Evolutionary conservation across 805 yeast species (phyloP).

Genomic region (Helenozyma rhizophorensis): DNA sequence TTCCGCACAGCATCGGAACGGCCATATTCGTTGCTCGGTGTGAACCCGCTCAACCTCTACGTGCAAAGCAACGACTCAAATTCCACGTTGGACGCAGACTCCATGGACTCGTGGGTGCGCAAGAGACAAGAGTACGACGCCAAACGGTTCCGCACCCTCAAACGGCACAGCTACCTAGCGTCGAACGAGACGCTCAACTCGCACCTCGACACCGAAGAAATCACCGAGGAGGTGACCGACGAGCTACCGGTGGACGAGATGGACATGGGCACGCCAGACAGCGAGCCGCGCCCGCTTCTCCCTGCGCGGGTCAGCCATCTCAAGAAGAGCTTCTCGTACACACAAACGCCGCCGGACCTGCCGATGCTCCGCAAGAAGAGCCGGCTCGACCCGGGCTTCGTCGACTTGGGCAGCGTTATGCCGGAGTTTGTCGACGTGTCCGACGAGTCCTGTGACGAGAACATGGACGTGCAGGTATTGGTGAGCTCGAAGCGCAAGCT

Average conservation of each 20-base stretch:
- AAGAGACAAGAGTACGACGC: slow-evolving; percentile 46
- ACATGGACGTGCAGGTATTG: slow-evolving; percentile 65
- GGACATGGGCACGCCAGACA: neutral
- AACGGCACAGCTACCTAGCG: slow-evolving; percentile 24
- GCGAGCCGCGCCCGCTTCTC: neutral
- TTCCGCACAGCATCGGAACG: slow-evolving; percentile 15
- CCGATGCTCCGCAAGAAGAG: slow-evolving; percentile 14
- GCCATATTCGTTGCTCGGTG: slow-evolving; percentile 7
- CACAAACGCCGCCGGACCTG: slow-evolving; percentile 19
- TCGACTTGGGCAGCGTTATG: slow-evolving; percentile 1
- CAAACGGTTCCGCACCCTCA: slow-evolving; percentile 12
- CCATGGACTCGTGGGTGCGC: slow-evolving; percentile 50
- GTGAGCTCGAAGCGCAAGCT: slow-evolving; percentile 64
- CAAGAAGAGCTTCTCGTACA: slow-evolving; percentile 21
- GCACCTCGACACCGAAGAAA: too few species aligned
- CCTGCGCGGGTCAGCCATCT: slow-evolving; percentile 16
- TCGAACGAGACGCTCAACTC: slow-evolving; percentile 24
- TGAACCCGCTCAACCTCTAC: slow-evolving; percentile 11
- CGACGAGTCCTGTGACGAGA: slow-evolving; percentile 41
- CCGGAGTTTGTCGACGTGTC: slow-evolving; percentile 13
- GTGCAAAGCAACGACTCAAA: slow-evolving; percentile 23
- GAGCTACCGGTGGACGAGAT: slow-evolving; percentile 1
- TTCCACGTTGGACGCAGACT: slow-evolving; percentile 41
- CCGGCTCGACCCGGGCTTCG: slow-evolving; percentile 13
- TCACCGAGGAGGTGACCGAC: neutral